These are phyloP conservation scores for Sideroxylon spinosum DNA, from an alignment of 179 eudicot genomes.

Conservation along the genomic window DNA sequence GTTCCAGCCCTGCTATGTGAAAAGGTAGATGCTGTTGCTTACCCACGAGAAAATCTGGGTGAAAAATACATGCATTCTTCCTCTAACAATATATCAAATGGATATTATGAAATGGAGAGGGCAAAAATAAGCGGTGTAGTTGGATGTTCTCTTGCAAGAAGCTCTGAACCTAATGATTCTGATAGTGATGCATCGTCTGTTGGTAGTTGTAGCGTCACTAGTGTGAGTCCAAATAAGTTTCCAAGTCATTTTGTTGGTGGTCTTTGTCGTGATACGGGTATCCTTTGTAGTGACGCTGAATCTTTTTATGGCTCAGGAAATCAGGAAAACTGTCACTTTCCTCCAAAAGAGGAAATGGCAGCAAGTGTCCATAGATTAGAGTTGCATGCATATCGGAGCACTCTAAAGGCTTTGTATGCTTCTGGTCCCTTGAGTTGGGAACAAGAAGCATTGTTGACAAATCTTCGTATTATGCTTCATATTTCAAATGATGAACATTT, in stretches of 20 bases:
- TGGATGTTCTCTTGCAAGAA: conserved; percentile 35
- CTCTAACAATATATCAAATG: conserved; percentile 35
- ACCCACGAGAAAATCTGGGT: conserved; percentile 47
- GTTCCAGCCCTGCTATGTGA: conserved; percentile 37
- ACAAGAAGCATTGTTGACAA: conserved; percentile 65
- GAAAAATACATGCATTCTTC: conserved; percentile 45
- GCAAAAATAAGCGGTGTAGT: conserved; percentile 34
- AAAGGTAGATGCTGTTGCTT: conserved; percentile 70
- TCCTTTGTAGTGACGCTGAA: conserved; percentile 59
- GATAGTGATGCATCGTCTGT: conserved; percentile 54
- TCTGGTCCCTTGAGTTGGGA: conserved; percentile 81
- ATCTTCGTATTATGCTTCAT: conserved; percentile 62
- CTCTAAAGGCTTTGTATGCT: conserved; percentile 65
- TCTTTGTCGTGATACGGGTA: conserved; percentile 39
- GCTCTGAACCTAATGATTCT: conserved; percentile 41
- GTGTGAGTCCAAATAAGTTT: conserved; percentile 27
- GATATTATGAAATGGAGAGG: conserved; percentile 39
- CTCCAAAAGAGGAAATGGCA: conserved; percentile 39
- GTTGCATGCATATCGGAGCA: conserved; percentile 69
- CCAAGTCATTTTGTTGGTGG: conserved; percentile 26
- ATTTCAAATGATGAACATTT: conserved; percentile 80
- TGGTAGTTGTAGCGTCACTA: conserved; percentile 64
- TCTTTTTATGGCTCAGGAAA: conserved; percentile 37
- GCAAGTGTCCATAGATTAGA: conserved; percentile 62
- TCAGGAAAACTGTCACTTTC: conserved; percentile 35